Evolutionary conservation across 176 grass and related monocot genomes (phyloP), one percentile per base, ranked within the genome.

Genomic region (Ananas comosus): DNA sequence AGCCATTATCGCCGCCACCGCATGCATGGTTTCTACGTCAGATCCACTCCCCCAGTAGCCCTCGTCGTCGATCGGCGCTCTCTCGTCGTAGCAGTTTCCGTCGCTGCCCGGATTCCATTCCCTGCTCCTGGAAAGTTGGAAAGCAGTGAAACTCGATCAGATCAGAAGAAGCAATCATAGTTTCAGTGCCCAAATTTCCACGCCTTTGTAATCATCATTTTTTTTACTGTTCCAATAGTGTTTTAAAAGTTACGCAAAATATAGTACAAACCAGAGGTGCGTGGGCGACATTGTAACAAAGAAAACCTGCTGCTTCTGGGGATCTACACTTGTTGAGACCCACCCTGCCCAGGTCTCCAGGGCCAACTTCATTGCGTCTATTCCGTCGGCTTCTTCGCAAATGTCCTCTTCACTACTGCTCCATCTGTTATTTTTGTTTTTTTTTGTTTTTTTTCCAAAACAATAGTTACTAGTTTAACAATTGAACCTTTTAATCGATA

Each of bases 281-380:
- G 70, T 72, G 52, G 70, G 53, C 13, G 70, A 72, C 28, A 72
- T 72, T 22, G 70, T 72, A 58, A 59, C 51, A 42, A 72, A 72
- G 24, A 72, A 72, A 11, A 48, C 70, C 28, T 21, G 52, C 12
- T 58, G 27, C n/a, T 13, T 51, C 22, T 18, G 7, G 14, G 13
- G 70, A 51, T 72, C 18, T 42, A 72, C 4, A 17, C 49, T 18
- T 22, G 70, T 11, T 57, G 19, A 51, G 14, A 72, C 52, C 70
- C 70, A 72, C 42, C 59, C 70, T 17, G 70, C 70, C 70, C 70
- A 72, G 13, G 70, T 72, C 53, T 72, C 27, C 10, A 72, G 18
- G 53, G 70, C 52, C 52, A 72, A 59, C 16, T 61, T 58, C 70
- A 72, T 72, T 28, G 70, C 70, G 19, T 72, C 70, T 18, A 48